These are phyloP conservation scores for Helotiales sp. DNA, from an alignment of 2,329 filamentous ascomycete species.

Conservation along the genomic window DNA sequence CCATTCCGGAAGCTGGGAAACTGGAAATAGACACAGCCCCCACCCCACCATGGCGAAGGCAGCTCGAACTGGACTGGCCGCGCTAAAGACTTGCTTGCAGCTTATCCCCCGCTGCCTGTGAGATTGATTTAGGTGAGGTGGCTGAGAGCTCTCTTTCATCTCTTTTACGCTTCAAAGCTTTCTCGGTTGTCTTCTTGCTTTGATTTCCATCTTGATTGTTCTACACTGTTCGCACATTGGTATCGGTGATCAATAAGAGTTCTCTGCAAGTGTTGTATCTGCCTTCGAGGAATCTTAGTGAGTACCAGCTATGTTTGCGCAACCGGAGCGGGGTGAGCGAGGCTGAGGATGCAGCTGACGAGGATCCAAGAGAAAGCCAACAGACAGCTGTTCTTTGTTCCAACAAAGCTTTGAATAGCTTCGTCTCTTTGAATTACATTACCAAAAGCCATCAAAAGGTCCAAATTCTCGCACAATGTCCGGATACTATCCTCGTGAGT, in stretches of 20 bases:
- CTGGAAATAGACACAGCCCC: conserved; percentile 39
- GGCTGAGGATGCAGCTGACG: conserved; percentile 18
- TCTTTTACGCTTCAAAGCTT: background rate
- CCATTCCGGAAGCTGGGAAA: background rate
- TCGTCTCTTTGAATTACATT: background rate
- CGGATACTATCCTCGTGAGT: conserved; percentile 45
- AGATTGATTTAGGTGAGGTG: conserved; percentile 15
- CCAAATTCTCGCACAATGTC: conserved; percentile 35
- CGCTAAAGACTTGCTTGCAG: conserved; percentile 23
- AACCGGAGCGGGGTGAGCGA: conserved; percentile 12
- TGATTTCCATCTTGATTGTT: background rate
- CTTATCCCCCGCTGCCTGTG: conserved; percentile 8
- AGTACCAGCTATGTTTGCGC: background rate
- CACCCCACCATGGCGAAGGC: conserved; percentile 22
- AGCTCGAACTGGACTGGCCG: conserved; percentile 14
- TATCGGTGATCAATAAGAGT: background rate
- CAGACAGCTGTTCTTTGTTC: conserved; percentile 5
- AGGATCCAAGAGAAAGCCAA: conserved; percentile 9
- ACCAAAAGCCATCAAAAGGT: background rate
- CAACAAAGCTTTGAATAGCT: conserved; percentile 22
- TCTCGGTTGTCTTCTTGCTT: background rate
- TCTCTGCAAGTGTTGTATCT: background rate
- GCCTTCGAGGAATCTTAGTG: background rate
- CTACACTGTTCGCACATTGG: background rate
- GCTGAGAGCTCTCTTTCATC: conserved; percentile 15